phyloP scores from a whole-genome alignment of 306 rosid genomes.

The Crataegus laevigata region DNA sequence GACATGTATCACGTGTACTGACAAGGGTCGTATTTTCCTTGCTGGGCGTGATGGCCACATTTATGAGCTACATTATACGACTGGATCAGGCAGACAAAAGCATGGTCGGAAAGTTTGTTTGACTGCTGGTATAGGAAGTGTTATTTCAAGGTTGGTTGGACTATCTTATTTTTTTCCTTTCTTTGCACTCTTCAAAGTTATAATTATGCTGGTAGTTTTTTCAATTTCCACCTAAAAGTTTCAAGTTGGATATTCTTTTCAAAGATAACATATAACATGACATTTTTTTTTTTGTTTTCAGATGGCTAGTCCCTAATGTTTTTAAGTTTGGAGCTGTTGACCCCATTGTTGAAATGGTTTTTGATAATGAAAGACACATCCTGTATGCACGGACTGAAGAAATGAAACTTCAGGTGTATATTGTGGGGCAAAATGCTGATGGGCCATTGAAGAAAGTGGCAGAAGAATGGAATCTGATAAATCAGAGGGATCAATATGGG shows the following conservation, averaged over 20 bases:
- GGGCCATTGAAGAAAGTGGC: conserved; percentile 88
- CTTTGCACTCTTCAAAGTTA: neutral
- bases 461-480: conserved; percentile 87
- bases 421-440: conserved; percentile 71
- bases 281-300: conserved; percentile 35
- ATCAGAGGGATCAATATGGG: conserved; percentile 70
- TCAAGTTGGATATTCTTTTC: conserved; percentile 6
- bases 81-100: conserved; percentile 93
- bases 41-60: conserved; percentile 98
- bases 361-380: conserved; percentile 85
- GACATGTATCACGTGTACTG: conserved; percentile 83
- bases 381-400: conserved; percentile 85
- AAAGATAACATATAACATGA: conserved; percentile 11
- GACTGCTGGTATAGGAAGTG: conserved; percentile 90
- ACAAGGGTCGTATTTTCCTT: conserved; percentile 81
- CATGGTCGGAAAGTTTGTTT: conserved; percentile 84
- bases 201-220: neutral
- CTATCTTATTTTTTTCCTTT: conserved; percentile 5
- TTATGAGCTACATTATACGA: conserved; percentile 79
- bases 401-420: conserved; percentile 90
- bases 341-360: conserved; percentile 86
- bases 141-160: conserved; percentile 70
- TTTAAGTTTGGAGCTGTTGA: conserved; percentile 94
- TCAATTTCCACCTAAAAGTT: conserved; percentile 1
- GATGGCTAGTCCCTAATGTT: conserved; percentile 96